Evolutionary conservation across 257 asterid genomes (phyloP).

Genomic region (Solanum paucissectum): DNA sequence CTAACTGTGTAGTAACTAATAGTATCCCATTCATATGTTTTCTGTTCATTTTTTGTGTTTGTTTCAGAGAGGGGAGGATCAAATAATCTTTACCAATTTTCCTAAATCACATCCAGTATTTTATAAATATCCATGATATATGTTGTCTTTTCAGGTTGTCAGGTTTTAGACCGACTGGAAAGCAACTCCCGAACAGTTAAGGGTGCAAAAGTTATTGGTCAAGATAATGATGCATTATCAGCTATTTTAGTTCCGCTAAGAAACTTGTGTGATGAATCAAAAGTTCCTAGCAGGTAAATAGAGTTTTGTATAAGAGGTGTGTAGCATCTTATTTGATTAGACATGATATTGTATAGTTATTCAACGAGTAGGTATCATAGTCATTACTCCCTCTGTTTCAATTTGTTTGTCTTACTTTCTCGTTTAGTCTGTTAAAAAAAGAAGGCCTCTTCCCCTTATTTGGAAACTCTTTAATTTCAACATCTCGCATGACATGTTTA

Average conservation of each 20-base stretch:
- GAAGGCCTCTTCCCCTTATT: background rate
- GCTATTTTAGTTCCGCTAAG: slow-evolving; percentile 66
- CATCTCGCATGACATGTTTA: background rate
- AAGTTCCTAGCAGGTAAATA: slow-evolving; percentile 47
- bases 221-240: slow-evolving; percentile 79
- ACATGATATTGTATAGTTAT: background rate
- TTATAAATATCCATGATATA: background rate
- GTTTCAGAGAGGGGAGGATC: background rate
- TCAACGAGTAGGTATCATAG: background rate
- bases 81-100: background rate
- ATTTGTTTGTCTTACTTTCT: background rate
- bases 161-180: slow-evolving; percentile 73
- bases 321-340: background rate
- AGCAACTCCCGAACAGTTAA: slow-evolving; percentile 73
- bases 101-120: background rate
- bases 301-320: background rate
- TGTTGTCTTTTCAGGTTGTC: slow-evolving; percentile 53
- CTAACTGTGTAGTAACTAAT: background rate
- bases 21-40: background rate
- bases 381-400: background rate
- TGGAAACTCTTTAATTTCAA: background rate
- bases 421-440: background rate
- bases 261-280: slow-evolving; percentile 39
- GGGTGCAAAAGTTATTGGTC: slow-evolving; percentile 80
- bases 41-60: background rate